Base-by-base conservation (phyloP, 2,329 filamentous ascomycete genomes). In the Gnomoniopsis sp. region DNA sequence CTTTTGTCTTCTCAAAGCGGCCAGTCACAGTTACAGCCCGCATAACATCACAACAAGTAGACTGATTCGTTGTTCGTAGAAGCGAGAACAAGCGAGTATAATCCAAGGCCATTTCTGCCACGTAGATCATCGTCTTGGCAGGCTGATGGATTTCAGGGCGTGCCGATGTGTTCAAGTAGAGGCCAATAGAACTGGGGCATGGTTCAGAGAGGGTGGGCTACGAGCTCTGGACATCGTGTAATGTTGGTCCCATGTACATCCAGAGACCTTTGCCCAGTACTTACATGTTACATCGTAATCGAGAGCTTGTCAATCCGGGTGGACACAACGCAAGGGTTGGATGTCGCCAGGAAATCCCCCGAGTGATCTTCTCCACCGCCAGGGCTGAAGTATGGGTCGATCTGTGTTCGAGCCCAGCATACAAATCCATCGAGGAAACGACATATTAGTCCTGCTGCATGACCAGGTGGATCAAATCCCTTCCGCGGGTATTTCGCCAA, bases 371-470 rank as follows among this genome's bases (percentile, higher is more conserved):
- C 44, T 41, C 53, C 44, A 55, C 53, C 41, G 41, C 41, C 43
- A 55, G 53, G 53, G 53, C 53, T 55, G 53, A 55, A 55, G 53
- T 33, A 55, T 55, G 53, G 34, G 49, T 49, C 46, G 44, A 55
- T 55, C 53, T 49, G 21, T 41, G 14, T 43, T 49, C 33, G 19
- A 49, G 33, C 33, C 46, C 33, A 38, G 53, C 44, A 43, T 55
- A 43, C 44, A 54, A 26, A 54, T 21, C 26, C 26, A 22, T 54
- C 26, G 26, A 41, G 19, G 30, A 19, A 36, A 21, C 33, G 34
- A 41, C 10, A 23, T 12, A 22, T 11, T 19, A 10, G 43, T 43
- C 11, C 34, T n/a, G 26, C 44, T 34, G 33, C 12, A 36, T 14
- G 41, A 12, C 14, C 43, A 15, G 23, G 26, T 15, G 52, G 26